Evolutionary conservation across 2,329 filamentous ascomycete genomes (phyloP), one percentile per base, ranked within the genome.

Genomic region (Tolypocladium tropicale): DNA sequence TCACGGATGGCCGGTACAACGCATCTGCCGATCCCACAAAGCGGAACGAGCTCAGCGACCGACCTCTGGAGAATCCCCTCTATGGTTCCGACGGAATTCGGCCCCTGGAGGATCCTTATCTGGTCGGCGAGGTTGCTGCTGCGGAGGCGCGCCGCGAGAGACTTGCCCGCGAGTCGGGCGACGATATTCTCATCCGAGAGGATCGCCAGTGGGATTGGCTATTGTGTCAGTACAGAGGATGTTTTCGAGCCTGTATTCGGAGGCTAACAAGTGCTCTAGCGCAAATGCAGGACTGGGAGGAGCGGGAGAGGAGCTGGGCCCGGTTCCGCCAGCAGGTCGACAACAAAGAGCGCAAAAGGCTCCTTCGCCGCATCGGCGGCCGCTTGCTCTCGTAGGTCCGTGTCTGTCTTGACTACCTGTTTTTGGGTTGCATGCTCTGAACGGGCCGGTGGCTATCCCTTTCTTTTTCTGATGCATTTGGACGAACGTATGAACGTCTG

Each of bases 101-200:
- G 7, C 83, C 82, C 3, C 74, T 85, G 21, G 85, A 89, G 68
- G 85, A 88, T 61, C 85, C 84, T 0, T 78, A 84, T 56, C 72
- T 88, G 11, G 85, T 88, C 2, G 85, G 85, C 36, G 84, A 87
- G 69, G 77, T 77, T 53, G 85, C 84, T 4, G 85, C 85, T 2
- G 73, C 75, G 11, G 69, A 76, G 59, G 82, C 83, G 9, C 74
- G 81, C 48, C 70, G 72, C n/a, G 80, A 81, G 64, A 75, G 85
- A 58, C 67, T 85, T 32, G 76, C 76, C n/a, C 72, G 78, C 54
- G 79, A 85, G 69, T 76, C 74, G 41, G 76, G 76, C 1, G 78
- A 79, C 30, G 80, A 81, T 57, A 69, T 82, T 46, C 69, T 86
- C 55, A 68, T 79, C 48, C 72, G 75, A 34, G 82, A 85, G 69